phyloP scores from a whole-genome alignment of 2,329 filamentous ascomycete species.

The Neofusicoccum parvum region DNA sequence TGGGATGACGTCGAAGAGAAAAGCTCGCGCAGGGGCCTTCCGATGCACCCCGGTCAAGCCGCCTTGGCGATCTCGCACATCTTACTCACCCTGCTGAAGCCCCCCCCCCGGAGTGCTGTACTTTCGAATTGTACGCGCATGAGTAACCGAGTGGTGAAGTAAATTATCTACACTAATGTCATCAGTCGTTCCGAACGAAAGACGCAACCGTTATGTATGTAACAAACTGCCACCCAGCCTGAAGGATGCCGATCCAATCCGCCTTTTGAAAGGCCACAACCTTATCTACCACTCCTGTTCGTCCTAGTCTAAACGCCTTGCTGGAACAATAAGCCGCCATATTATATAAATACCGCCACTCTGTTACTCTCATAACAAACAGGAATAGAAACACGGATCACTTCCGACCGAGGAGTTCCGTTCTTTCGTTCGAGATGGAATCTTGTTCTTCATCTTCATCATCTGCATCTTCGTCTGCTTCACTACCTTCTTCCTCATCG shows the following conservation, averaged over 20 bases:
- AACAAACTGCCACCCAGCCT: not conserved
- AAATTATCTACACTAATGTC: not conserved
- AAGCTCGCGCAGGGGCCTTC: conserved; percentile 18
- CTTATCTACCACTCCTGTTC: not conserved
- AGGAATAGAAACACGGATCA: not conserved
- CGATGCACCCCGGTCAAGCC: not conserved
- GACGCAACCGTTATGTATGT: not conserved
- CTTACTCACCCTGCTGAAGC: not conserved
- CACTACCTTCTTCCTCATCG: conserved; percentile 45
- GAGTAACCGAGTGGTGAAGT: not conserved
- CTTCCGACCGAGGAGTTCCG: not conserved
- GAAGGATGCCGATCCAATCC: too few species aligned
- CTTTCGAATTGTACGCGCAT: not conserved
- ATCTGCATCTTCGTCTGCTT: conserved; percentile 48
- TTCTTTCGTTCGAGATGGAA: conserved; percentile 1
- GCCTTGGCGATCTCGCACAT: not conserved
- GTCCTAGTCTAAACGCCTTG: conserved; percentile 10
- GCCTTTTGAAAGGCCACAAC: not conserved
- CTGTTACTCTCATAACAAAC: not conserved
- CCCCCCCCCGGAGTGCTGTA: not conserved
- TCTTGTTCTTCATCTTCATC: conserved; percentile 33
- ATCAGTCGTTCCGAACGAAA: not conserved
- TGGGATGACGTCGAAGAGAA: conserved; percentile 20
- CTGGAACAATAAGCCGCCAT: conserved; percentile 1
- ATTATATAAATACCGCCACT: not conserved